Conservation (phyloP, 225 moss, liverwort and hornwort genomes). For the Thuidium tamariscinum region DNA sequence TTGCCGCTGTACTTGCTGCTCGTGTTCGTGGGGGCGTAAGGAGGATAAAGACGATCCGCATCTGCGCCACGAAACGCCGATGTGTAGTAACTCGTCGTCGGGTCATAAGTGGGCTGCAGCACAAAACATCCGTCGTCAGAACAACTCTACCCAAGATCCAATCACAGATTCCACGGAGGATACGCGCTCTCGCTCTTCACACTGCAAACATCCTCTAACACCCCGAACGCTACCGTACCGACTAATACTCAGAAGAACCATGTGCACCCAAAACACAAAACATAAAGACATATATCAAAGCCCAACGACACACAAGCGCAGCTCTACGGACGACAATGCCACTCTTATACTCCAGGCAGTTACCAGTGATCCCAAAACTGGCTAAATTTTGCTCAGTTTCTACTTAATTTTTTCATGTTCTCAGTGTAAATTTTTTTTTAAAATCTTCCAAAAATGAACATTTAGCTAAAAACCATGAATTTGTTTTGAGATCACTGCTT, state of each 20-base stretch:
- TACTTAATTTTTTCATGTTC: too few relatives aligned
- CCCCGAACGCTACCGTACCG: too few relatives aligned
- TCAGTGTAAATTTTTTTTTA: too few relatives aligned
- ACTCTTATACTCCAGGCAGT: neutral
- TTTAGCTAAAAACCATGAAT: too few relatives aligned
- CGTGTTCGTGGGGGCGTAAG: slow-evolving; percentile 52
- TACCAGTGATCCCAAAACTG: too few relatives aligned
- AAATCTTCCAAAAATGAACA: too few relatives aligned
- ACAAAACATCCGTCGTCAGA: neutral
- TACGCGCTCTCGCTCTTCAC: neutral
- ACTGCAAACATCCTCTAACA: neutral
- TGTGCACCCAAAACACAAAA: neutral
- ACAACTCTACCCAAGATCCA: neutral
- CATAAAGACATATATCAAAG: neutral
- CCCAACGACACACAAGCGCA: neutral
- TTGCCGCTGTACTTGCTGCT: slow-evolving; percentile 83
- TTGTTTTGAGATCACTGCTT: too few relatives aligned
- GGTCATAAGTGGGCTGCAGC: slow-evolving; percentile 26
- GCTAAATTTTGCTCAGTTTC: too few relatives aligned
- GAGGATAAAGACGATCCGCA: slow-evolving; percentile 68
- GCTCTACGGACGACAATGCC: neutral
- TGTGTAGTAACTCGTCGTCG: slow-evolving; percentile 69
- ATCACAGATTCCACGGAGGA: neutral
- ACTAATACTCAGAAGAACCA: neutral
- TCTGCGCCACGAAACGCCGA: slow-evolving; percentile 68